Evolutionary conservation across 2,329 filamentous ascomycete genomes (phyloP), one percentile per base, ranked within the genome.

Genomic region (Hansfordia pulvinata): DNA sequence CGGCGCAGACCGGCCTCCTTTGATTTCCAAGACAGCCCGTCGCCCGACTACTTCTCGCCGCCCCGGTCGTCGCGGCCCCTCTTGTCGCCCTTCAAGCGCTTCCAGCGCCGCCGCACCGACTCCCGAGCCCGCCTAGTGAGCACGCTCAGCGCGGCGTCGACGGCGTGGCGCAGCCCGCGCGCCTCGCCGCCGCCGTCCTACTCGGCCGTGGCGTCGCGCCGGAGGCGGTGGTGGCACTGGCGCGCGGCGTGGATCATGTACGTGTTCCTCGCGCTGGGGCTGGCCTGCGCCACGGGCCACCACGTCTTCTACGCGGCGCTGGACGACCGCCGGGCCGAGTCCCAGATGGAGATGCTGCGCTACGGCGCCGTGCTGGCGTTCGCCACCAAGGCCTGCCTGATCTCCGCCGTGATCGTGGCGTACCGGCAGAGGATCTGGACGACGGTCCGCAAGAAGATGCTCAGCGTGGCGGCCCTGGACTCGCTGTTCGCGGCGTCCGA

Each of bases 301-400:
- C 53, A 58, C 31, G 27, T 46, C 19, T 58, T 50, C 34, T 57
- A 58, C 35, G 30, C 31, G 6, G 32, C 36, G 2, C 37, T 57
- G 8, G 27, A 54, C 27, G 50, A 46, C 7, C 39, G 39, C 21
- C 37, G 40, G 3, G 52, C 50, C 3, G 35, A 40, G 30, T 37
- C 48, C 15, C 54, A 56, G 33, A 28, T 54, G 11, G 27, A 42
- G 18, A 56, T 53, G 53, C 41, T 52, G 30, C 46, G 54, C 6
- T 52, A 53, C 29, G 54, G 54, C 3, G 52, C 51, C 2, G 35
- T 52, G 3, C 35, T 58, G 23, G 49, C 54, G 4, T 56, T 53
- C 19, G 49, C 44, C 10, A 40, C 52, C 3, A 58, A 58, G 38
- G 53, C 54, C 5, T 44, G 47, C 5, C 40, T 57, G 11, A 43